phyloP scores from a whole-genome alignment of 2,329 filamentous ascomycete genomes.

The Phyllosticta ampelicida region DNA sequence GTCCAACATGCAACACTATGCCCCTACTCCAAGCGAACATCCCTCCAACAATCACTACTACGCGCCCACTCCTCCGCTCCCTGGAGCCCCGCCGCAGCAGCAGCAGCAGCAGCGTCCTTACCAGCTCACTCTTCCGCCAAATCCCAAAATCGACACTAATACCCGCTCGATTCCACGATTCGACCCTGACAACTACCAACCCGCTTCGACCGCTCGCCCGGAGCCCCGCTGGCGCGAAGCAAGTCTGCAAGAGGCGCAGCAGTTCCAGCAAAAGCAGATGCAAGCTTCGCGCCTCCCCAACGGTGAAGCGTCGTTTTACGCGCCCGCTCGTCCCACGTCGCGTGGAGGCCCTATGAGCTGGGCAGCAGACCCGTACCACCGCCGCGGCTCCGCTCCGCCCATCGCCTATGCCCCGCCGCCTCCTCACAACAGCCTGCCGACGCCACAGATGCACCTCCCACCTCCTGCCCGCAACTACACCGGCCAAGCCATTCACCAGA shows the following conservation, averaged over 20 bases:
- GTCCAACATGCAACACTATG: background rate
- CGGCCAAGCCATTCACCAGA: background rate
- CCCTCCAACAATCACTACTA: background rate
- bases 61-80: background rate
- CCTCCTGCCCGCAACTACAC: background rate
- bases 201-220: background rate
- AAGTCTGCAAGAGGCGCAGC: background rate
- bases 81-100: background rate
- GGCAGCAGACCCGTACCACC: background rate
- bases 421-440: background rate
- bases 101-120: conserved; percentile 9
- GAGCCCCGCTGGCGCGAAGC: conserved; percentile 1
- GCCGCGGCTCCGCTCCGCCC: background rate
- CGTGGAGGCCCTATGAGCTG: background rate
- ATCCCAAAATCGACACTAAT: conserved; percentile 3
- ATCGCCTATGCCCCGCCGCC: background rate
- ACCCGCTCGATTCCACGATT: background rate
- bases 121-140: conserved; percentile 2
- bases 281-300: background rate
- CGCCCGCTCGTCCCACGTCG: background rate
- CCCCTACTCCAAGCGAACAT: background rate
- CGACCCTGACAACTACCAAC: background rate
- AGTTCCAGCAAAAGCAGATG: background rate
- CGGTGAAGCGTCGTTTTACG: background rate
- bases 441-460: background rate